Evolutionary conservation across 1,284 basidiomycete genomes (phyloP).

Genomic region (Schizophyllum amplum): DNA sequence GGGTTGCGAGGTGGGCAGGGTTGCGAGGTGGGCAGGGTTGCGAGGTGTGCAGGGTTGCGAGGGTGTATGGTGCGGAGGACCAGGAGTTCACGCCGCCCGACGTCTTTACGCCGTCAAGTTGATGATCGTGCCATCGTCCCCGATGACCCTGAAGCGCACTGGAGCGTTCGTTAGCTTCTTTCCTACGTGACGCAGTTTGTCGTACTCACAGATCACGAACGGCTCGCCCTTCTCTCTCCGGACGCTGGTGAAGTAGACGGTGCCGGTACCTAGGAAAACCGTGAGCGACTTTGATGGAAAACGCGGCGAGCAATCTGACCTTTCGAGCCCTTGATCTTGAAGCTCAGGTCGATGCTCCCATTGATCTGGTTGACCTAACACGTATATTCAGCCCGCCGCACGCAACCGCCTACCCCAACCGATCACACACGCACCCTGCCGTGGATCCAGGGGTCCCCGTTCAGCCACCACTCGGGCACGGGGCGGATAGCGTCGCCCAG

Average conservation of each 20-base stretch:
- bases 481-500: slow-evolving; percentile 65
- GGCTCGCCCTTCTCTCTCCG: slow-evolving; percentile 65
- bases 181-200: not conserved
- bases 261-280: slow-evolving; percentile 47
- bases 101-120: slow-evolving; percentile 6
- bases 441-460: slow-evolving; percentile 64
- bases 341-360: slow-evolving; percentile 70
- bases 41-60: no score
- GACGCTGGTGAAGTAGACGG: slow-evolving; percentile 74
- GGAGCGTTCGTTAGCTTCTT: not conserved
- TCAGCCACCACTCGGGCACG: slow-evolving; percentile 69
- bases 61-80: no score
- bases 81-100: no score
- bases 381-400: no score
- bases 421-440: slow-evolving; percentile 49
- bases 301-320: slow-evolving; percentile 26
- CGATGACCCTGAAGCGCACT: slow-evolving; percentile 15
- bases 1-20: no score
- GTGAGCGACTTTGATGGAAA: not conserved
- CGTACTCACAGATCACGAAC: slow-evolving; percentile 56
- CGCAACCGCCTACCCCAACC: not conserved
- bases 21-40: no score
- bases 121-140: slow-evolving; percentile 11
- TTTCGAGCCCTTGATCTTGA: slow-evolving; percentile 64
- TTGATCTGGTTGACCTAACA: slow-evolving; percentile 62